Conservation (phyloP, 2,329 filamentous ascomycete genomes). For the Fusarium humuli region DNA sequence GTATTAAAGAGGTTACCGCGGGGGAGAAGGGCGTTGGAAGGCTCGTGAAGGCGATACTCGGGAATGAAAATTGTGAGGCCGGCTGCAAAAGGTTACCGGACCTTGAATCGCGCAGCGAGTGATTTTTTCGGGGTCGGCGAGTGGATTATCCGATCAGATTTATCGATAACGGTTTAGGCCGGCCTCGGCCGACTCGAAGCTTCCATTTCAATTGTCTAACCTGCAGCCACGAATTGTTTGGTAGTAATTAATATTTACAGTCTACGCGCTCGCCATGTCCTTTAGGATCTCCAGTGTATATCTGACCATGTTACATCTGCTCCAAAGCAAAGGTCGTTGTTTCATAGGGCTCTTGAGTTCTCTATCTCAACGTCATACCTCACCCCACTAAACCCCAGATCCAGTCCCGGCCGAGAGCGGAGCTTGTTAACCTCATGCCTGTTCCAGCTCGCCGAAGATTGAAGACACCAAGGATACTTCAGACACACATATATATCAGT, state of each 20-base stretch:
- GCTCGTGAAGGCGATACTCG: conserved; percentile 22
- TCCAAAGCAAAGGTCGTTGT: background rate
- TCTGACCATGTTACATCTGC: background rate
- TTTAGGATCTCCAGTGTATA: fast-evolving
- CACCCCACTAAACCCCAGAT: conserved; percentile 22
- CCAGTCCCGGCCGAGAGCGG: conserved; percentile 25
- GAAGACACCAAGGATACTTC: background rate
- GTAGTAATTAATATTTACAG: background rate
- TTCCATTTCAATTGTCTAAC: conserved; percentile 19
- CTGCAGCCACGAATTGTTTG: background rate
- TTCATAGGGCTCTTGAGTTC: background rate
- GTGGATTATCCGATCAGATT: conserved; percentile 19
- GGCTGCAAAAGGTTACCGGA: conserved; percentile 33
- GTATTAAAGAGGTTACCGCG: conserved; percentile 8
- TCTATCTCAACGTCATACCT: background rate
- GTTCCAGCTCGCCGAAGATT: conserved; percentile 42
- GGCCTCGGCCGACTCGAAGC: conserved; percentile 28
- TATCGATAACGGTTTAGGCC: conserved; percentile 13
- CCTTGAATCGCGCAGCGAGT: conserved; percentile 29
- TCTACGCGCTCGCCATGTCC: background rate
- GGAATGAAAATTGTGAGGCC: conserved; percentile 41
- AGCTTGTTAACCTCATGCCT: conserved; percentile 29
- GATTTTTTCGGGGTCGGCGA: conserved; percentile 30
- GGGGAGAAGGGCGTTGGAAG: conserved; percentile 15
- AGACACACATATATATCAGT: background rate